These are phyloP conservation scores for Stemphylium beticola DNA, from an alignment of 2,329 filamentous ascomycete genomes.

Conservation along the genomic window DNA sequence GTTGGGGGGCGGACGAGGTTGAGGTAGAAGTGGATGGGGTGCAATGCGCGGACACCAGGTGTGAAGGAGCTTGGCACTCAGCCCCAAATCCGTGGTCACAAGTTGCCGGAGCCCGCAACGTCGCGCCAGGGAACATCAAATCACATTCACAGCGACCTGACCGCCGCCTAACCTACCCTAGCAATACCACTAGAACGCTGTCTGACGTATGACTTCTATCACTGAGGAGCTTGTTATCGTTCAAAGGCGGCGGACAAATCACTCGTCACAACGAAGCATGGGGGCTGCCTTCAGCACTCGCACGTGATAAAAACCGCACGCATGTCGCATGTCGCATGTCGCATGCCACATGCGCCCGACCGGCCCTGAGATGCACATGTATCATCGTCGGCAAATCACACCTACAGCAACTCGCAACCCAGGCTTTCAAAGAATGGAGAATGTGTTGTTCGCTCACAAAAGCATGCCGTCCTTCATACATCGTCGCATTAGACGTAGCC, in stretches of 20 bases:
- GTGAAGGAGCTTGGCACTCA: conserved; percentile 29
- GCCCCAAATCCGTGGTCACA: conserved; percentile 30
- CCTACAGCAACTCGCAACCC: neutral
- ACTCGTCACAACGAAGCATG: neutral
- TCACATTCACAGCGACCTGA: conserved; percentile 24
- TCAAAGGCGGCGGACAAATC: neutral
- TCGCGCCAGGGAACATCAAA: conserved; percentile 25
- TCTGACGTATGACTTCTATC: conserved; percentile 20
- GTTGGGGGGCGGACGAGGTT: conserved; percentile 31
- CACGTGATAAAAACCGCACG: conserved; percentile 14
- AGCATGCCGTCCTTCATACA: conserved; percentile 13
- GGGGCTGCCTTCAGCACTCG: neutral
- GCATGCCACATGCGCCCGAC: neutral
- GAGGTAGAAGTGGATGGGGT: conserved; percentile 23
- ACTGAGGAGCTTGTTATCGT: neutral
- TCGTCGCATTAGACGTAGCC: conserved; percentile 26
- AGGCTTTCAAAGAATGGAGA: conserved; percentile 31
- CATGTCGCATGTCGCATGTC: too few species aligned
- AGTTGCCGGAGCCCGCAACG: conserved; percentile 20
- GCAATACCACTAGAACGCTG: conserved; percentile 4
- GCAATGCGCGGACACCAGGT: conserved; percentile 26
- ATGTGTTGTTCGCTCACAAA: conserved; percentile 24
- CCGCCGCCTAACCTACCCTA: conserved; percentile 24
- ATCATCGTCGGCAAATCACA: conserved; percentile 1
- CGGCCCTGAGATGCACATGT: conserved; percentile 1